Evolutionary conservation across 2,329 filamentous ascomycete species (phyloP), one percentile per base, ranked within the genome.

Genomic region (Blastomyces percursus): DNA sequence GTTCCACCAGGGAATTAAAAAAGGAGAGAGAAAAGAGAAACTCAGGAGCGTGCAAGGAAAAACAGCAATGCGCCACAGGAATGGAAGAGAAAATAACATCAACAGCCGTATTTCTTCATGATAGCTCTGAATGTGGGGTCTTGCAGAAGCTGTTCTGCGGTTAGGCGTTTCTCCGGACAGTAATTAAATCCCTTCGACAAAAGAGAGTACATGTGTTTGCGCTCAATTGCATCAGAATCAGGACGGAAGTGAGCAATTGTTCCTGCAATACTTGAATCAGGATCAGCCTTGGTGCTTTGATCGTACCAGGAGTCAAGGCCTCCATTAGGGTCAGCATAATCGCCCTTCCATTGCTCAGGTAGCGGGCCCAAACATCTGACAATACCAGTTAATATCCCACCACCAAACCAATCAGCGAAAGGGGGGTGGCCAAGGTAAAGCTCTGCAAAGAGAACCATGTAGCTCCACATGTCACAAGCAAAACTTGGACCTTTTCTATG

Each of bases 401-500:
- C 69, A 1, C 65, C 57, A 9, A 1, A 35, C 64, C 8, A 12
- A 11, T 42, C 50, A 57, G n/a, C 44, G 60, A 70, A 72, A 24
- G 66, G 69, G 52, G 61, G 24, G 61, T 54, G 59, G 14, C 60
- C 57, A 63, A 68, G 63, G 35, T 70, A 72, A 56, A 73, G 67
- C n/a, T 62, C 58, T 30, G 65, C 56, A 56, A 73, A 72, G 30
- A 72, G 46, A 60, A 67, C 32, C 69, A 72, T 72, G 35, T 71
- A 72, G 51, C 69, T 73, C 70, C 68, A 73, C 63, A 73, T 71
- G 55, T 71, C 70, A 54, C 70, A 71, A 58, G 69, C 67, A 59
- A 64, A 63, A 54, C 67, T 72, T 62, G 70, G 65, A 11, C 64
- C 64, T 65, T 67, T 52, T 14, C 62, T 19, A 69, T 70, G 67